Evolutionary conservation across 176 grass and related monocot genomes (phyloP).

Genomic region (Areca catechu): DNA sequence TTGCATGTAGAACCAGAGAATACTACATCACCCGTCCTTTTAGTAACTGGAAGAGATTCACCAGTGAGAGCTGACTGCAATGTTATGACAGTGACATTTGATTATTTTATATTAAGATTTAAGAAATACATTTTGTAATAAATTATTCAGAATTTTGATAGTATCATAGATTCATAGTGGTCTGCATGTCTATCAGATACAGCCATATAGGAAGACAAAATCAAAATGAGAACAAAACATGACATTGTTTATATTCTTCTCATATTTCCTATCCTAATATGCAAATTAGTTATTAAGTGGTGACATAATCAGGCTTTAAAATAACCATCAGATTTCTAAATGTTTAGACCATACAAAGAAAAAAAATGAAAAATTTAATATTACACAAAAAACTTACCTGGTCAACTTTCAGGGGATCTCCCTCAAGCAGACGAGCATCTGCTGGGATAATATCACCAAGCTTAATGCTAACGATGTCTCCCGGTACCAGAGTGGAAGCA

Average conservation of each 20-base stretch:
- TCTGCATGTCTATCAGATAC: too few species aligned
- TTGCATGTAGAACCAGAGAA: constrained; percentile 78
- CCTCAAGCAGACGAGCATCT: constrained; percentile 60
- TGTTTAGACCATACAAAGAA: too few species aligned
- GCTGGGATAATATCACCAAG: constrained; percentile 79
- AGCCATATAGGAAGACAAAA: too few species aligned
- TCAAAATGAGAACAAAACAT: too few species aligned
- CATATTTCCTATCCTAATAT: too few species aligned
- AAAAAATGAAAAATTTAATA: too few species aligned
- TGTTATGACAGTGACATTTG: too few species aligned
- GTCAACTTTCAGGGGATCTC: constrained; percentile 81
- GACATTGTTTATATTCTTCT: too few species aligned
- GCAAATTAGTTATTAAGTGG: too few species aligned
- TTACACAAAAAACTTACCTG: constrained; percentile 29
- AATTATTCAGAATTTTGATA: neutral
- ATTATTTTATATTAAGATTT: neutral
- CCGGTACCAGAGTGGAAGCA: constrained; percentile 53
- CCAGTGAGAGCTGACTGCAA: constrained; percentile 67
- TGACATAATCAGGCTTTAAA: too few species aligned
- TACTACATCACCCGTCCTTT: constrained; percentile 44
- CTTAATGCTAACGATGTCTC: constrained; percentile 68
- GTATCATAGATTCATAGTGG: too few species aligned
- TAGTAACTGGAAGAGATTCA: constrained; percentile 69
- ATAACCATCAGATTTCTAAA: too few species aligned
- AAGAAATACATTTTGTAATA: constrained; percentile 3